Conservation (phyloP, 148 eudicot species). For the Amaranthus hypochondriacus region DNA sequence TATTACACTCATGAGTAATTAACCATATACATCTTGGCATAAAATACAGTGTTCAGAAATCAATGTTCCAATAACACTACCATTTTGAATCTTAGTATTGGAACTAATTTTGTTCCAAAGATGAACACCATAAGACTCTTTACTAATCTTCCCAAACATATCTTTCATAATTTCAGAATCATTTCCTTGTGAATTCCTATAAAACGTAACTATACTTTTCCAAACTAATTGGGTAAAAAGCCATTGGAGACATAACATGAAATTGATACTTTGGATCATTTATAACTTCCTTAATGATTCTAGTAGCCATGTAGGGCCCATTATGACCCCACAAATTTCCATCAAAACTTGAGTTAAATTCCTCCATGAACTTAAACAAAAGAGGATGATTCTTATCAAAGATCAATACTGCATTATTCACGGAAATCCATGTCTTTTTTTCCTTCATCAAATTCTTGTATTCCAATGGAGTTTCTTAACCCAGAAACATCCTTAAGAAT, state of each 20-base stretch:
- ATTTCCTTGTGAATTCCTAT: constrained; percentile 17
- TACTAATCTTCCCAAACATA: constrained; percentile 26
- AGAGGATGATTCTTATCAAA: constrained; percentile 65
- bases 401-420: constrained; percentile 65
- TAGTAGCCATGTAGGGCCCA: constrained; percentile 64
- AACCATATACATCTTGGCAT: constrained; percentile 34
- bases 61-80: constrained; percentile 48
- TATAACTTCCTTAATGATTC: constrained; percentile 33
- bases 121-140: constrained; percentile 52
- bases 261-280: constrained; percentile 21
- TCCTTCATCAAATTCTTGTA: constrained; percentile 33
- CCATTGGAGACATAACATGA: constrained; percentile 46
- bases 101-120: constrained; percentile 64
- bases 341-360: constrained; percentile 50
- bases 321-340: constrained; percentile 78
- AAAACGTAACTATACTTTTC: constrained; percentile 34
- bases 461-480: constrained; percentile 56
- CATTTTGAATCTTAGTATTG: constrained; percentile 45
- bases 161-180: constrained; percentile 37
- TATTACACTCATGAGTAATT: too few species aligned
- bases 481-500: constrained; percentile 43
- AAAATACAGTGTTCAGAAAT: constrained; percentile 48
- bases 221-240: constrained; percentile 71
- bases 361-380: constrained; percentile 53
- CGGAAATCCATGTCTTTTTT: constrained; percentile 41